Conservation (phyloP, 169 alveolate genomes). For the Theileria parva region DNA sequence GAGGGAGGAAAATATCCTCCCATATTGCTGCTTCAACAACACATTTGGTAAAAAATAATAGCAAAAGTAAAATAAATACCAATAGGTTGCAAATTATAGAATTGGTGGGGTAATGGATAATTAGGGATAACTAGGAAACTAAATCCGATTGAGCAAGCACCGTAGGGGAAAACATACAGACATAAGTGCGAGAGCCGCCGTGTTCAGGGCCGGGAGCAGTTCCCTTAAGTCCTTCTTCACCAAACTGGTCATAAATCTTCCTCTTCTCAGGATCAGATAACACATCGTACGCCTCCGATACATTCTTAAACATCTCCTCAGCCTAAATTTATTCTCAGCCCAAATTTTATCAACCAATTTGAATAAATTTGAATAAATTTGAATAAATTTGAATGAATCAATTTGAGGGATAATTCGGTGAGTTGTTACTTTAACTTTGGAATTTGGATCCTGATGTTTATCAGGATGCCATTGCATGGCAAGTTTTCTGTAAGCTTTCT, state of each 20-base stretch:
- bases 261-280: conserved; percentile 92
- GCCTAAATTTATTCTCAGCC: conserved; percentile 75
- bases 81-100: neutral
- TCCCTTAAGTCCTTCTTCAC: conserved; percentile 94
- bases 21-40: neutral
- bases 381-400: neutral
- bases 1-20: neutral
- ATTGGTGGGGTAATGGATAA: too few species aligned
- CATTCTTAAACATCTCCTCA: conserved; percentile 88
- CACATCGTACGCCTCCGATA: conserved; percentile 94
- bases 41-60: too few species aligned
- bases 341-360: neutral
- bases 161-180: conserved; percentile 62
- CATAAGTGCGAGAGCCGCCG: conserved; percentile 60
- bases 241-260: conserved; percentile 92
- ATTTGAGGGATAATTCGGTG: neutral
- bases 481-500: conserved; percentile 88
- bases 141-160: too few species aligned
- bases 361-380: neutral
- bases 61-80: neutral
- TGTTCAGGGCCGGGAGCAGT: conserved; percentile 70
- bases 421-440: conserved; percentile 56
- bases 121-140: neutral
- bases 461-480: conserved; percentile 95
- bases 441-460: conserved; percentile 90